phyloP scores from a whole-genome alignment of 805 yeast genomes.

The Barnettozyma pratensis region DNA sequence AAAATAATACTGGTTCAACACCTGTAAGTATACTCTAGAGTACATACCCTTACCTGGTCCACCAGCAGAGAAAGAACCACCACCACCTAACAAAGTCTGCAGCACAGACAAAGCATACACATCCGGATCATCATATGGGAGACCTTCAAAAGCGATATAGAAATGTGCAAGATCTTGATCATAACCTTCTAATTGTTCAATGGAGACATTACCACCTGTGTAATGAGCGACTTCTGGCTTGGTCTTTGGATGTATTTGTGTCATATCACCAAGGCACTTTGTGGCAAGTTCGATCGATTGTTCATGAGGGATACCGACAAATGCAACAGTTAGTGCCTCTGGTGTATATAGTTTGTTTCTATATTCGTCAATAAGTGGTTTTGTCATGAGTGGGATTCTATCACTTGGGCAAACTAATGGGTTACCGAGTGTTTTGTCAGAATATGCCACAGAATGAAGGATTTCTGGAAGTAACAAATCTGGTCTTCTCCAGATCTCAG shows the following conservation, averaged over 20 bases:
- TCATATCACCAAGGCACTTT: conserved; percentile 61
- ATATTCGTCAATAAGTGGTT: conserved; percentile 51
- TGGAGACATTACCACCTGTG: conserved; percentile 53
- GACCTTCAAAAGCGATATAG: conserved; percentile 84
- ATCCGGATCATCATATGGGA: conserved; percentile 78
- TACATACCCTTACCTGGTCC: conserved; percentile 99
- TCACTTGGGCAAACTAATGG: conserved; percentile 82
- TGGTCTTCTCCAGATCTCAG: conserved; percentile 77
- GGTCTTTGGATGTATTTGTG: conserved; percentile 25
- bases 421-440: conserved; percentile 69
- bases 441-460: conserved; percentile 79
- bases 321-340: conserved; percentile 75
- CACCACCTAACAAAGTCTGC: conserved; percentile 91
- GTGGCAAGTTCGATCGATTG: conserved; percentile 60
- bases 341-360: conserved; percentile 69
- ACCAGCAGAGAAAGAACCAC: conserved; percentile 96
- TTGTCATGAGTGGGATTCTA: conserved; percentile 48
- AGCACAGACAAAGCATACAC: conserved; percentile 86
- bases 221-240: conserved; percentile 39
- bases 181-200: conserved; percentile 57
- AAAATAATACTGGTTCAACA: conserved; percentile 85
- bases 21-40: conserved; percentile 86
- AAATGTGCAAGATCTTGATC: conserved; percentile 80
- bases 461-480: conserved; percentile 85
- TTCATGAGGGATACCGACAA: conserved; percentile 77